Evolutionary conservation across 768 basidiomycete species (phyloP), one percentile per base, ranked within the genome.

Genomic region (Glaciozyma martinii): DNA sequence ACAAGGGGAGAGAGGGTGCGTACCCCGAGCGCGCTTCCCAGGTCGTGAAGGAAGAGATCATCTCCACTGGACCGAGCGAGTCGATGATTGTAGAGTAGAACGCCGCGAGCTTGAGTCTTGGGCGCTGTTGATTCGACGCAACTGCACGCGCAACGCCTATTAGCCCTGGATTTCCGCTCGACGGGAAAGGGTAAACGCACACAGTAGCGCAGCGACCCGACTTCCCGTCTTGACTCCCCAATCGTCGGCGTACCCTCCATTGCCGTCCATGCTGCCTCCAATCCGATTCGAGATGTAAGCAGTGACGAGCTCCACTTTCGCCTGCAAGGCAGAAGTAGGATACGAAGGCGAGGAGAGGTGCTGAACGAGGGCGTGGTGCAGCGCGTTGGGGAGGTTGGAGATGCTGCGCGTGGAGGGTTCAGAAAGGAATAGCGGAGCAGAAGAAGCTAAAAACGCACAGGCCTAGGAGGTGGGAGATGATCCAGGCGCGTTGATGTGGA

Each of bases 41-140:
- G 3, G 0, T 4, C 23, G 30, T 21, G 19, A 66, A 70, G 42
- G 63, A 65, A 3, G 21, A 18, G 3, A 66, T 27, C 47, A 66
- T 49, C 12, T 56, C 61, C 1, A 50, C n/a, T 21, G 55, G 54
- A 8, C 63, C 65, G 37, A 70, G 62, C 9, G 62, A 59, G 50
- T 70, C 68, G 62, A 64, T 40, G 12, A 63, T 29, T n/a, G 62
- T 66, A 1, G 60, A 62, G 44, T 66, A 70, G 60, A 66, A 70
- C 4, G 57, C 30, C 8, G 60, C 54, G 40, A 61, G 42, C 8
- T 56, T 43, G 27, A 70, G 23, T 5, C 27, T 33, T 4, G 40
- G 29, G 23, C 27, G 37, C 1, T 29, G 15, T n/a, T n/a, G 25
- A 42, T 60, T 64, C 33, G 57, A 62, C 18, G 65, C 47, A 43